These are phyloP conservation scores for Plantago rigida DNA, from an alignment of 305 asterid species.

Conservation along the genomic window DNA sequence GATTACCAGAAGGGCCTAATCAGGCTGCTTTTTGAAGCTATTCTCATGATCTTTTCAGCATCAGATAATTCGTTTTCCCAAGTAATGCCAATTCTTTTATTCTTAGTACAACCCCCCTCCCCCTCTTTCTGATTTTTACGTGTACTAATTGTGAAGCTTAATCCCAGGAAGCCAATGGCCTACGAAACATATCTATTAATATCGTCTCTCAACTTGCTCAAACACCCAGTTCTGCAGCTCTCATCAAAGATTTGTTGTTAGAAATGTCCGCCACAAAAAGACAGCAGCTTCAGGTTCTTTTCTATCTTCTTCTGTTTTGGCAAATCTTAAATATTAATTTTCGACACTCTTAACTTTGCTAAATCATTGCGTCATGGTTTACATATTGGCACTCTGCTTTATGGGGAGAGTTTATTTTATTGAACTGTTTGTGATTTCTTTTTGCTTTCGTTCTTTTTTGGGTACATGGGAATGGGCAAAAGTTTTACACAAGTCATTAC, in stretches of 20 bases:
- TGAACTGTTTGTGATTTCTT: neutral
- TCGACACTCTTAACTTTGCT: neutral
- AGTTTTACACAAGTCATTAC: neutral
- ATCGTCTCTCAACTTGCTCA: constrained; percentile 95
- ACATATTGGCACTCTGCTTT: neutral
- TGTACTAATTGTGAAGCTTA: constrained; percentile 26
- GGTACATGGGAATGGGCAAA: neutral
- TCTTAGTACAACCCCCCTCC: neutral
- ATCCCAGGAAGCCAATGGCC: constrained; percentile 58
- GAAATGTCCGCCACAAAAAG: constrained; percentile 66
- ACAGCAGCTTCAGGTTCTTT: constrained; percentile 83
- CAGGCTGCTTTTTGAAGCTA: constrained; percentile 66
- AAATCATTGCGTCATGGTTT: neutral
- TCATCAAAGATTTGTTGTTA: constrained; percentile 64
- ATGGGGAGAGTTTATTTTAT: neutral
- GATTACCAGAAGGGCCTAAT: constrained; percentile 56
- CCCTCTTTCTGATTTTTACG: constrained; percentile 5
- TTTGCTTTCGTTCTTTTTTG: no score
- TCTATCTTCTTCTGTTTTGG: constrained; percentile 17
- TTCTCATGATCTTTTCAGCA: constrained; percentile 57
- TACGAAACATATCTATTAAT: constrained; percentile 49
- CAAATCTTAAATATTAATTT: neutral
- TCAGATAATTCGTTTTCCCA: constrained; percentile 49
- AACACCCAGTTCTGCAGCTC: constrained; percentile 56
- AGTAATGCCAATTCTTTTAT: constrained; percentile 35